These are phyloP conservation scores for Gracilaria vermiculophylla DNA, from an alignment of 23 red algal genomes.

Conservation along the genomic window DNA sequence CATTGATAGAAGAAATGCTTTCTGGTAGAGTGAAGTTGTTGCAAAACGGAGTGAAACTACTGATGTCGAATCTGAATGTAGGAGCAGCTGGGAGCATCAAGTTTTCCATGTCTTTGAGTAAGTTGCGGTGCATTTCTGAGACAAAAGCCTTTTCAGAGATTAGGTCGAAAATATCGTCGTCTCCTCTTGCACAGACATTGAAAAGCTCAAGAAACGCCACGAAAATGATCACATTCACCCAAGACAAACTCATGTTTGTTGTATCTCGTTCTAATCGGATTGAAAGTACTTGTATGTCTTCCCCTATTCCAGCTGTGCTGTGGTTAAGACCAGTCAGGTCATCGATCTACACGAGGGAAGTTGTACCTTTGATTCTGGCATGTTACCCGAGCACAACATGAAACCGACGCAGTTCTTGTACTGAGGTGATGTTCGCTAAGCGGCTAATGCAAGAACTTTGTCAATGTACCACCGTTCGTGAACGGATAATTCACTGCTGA, in stretches of 20 bases:
- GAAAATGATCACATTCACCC: not conserved
- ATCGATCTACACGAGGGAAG: not conserved
- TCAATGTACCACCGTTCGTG: not conserved
- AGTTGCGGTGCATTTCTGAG: not conserved
- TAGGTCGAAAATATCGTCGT: not conserved
- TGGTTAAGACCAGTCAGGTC: not conserved
- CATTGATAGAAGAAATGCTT: not conserved
- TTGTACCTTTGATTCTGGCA: not conserved
- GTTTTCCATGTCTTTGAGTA: not conserved
- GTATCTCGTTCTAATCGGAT: not conserved
- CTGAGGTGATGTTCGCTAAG: not conserved
- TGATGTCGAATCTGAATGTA: constrained; percentile 3
- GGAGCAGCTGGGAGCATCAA: constrained; percentile 3
- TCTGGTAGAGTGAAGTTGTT: constrained; percentile 27
- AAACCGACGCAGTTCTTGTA: not conserved
- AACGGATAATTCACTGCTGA: constrained; percentile 3
- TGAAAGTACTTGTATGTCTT: not conserved
- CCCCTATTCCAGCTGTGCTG: not conserved
- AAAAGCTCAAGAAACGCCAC: not conserved
- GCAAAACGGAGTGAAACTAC: constrained; percentile 53
- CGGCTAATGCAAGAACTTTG: not conserved
- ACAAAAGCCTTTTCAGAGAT: not conserved
- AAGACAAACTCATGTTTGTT: not conserved
- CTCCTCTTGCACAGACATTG: not conserved
- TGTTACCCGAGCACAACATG: not conserved